Conservation (phyloP, 208 protist species). For the Trypanosoma grayi region DNA sequence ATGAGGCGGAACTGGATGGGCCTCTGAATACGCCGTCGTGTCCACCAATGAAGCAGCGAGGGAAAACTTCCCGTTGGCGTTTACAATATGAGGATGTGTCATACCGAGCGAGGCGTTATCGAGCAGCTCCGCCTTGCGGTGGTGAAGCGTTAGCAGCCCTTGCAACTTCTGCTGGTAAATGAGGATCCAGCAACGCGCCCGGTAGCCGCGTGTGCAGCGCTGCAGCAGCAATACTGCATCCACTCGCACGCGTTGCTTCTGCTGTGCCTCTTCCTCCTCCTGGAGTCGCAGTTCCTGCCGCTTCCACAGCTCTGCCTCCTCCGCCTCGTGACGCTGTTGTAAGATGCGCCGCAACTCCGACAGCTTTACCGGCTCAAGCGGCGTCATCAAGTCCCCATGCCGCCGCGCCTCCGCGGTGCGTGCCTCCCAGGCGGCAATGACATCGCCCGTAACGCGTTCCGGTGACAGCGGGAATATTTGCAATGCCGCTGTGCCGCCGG, state of each 20-base stretch:
- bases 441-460: slow-evolving; percentile 12
- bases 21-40: not conserved
- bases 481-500: not conserved
- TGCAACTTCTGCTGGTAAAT: slow-evolving; percentile 15
- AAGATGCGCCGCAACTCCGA: slow-evolving; percentile 31
- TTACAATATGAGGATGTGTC: not conserved
- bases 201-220: slow-evolving; percentile 47
- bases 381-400: slow-evolving; percentile 39
- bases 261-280: slow-evolving; percentile 36
- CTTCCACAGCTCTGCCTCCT: slow-evolving; percentile 22
- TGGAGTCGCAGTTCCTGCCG: slow-evolving; percentile 12
- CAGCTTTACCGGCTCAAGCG: slow-evolving; percentile 53
- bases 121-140: slow-evolving; percentile 23
- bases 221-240: slow-evolving; percentile 52
- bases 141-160: slow-evolving; percentile 13
- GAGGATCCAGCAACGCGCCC: slow-evolving; percentile 25
- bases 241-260: slow-evolving; percentile 29
- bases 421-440: slow-evolving; percentile 10
- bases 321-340: slow-evolving; percentile 31
- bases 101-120: not conserved
- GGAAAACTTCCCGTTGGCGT: not conserved
- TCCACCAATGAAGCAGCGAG: not conserved
- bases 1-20: slow-evolving; percentile 7
- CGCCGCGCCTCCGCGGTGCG: slow-evolving; percentile 14
- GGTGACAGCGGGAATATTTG: slow-evolving; percentile 1